Percentiles rank a stretch among this genome's conserved stretches.
These are phyloP conservation scores for Aspergillus uvarum DNA, from an alignment of 2,329 filamentous ascomycete species.

Conservation along the genomic window DNA sequence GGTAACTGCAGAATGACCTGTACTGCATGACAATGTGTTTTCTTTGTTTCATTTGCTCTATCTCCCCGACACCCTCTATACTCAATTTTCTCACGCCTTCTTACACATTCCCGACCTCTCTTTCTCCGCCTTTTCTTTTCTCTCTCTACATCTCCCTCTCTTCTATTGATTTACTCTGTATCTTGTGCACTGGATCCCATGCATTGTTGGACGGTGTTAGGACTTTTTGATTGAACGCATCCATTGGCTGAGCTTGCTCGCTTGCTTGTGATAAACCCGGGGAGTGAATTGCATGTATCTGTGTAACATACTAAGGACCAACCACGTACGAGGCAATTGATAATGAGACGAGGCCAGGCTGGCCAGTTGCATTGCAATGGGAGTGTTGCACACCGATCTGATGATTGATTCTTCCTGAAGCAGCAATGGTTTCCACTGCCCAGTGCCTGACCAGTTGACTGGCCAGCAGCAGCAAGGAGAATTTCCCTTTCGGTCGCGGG, in stretches of 20 bases:
- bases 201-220: constrained; percentile 24
- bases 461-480: background rate
- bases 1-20: background rate
- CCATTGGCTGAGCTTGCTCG: background rate
- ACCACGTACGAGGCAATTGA: background rate
- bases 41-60: constrained; percentile 10
- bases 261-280: background rate
- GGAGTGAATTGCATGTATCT: background rate
- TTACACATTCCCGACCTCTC: background rate
- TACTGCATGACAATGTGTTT: constrained; percentile 10
- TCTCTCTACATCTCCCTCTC: constrained; percentile 9
- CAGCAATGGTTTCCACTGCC: no score
- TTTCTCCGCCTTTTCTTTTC: constrained; percentile 10
- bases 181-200: constrained; percentile 15
- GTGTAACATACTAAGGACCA: background rate
- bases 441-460: no score
- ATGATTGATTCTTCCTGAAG: no score
- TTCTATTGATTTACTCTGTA: constrained; percentile 14
- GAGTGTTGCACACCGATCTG: background rate
- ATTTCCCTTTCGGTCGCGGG: background rate
- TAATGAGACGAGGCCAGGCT: background rate
- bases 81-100: background rate
- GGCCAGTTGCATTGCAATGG: background rate
- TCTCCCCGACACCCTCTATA: constrained; percentile 5
- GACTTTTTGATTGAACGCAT: constrained; percentile 13